Base-by-base conservation (phyloP, 345 rosid genomes). In the Syzygium oleosum region DNA sequence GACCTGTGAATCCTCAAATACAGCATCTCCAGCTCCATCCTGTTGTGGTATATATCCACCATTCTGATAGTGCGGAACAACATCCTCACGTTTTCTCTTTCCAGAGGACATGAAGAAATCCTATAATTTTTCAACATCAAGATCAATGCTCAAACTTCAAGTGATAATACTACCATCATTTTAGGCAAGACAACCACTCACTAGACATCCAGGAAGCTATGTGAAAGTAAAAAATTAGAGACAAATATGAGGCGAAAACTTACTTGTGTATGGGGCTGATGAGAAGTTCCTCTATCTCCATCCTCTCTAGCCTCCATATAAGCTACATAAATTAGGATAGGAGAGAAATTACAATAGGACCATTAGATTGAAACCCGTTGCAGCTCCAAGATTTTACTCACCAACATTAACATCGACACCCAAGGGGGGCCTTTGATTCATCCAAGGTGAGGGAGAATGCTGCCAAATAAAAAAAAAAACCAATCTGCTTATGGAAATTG, bases 391-490 rank as follows among this genome's bases (percentile, higher is more conserved):
- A 27, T 38, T 51, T 84, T 84, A 93, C 99, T 94, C 92, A 96
- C 99, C 99, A 88, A 98, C 95, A 88, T 98, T 98, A 87, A 98
- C 99, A 95, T 98, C 99, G 84, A 95, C 90, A 53, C 63, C 86
- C 59, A 84, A 84, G 31, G 94, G 89, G 17, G 97, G 90, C 93
- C 98, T 96, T 86, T 91, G 98, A 88, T 90, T 94, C 84, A 92
- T 88, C 99, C 99, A 98, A 46, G 99, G 94, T 84, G 99, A 96
- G 87, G 99, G 98, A 88, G 99, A 89, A 89, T 88, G 98, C 99
- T 96, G 94, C 88, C 13, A 84, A 21, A 41, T 41, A 41, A 58
- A 86, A 55, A 89, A 85, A 89, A 79, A 17, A 88, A 46, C 73
- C 29, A 43, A 15, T 11, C 14, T 51, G 58, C 21, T 27, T 27